Evolutionary conservation across 257 asterid genomes (phyloP).

Genomic region (Jacaranda mimosifolia): DNA sequence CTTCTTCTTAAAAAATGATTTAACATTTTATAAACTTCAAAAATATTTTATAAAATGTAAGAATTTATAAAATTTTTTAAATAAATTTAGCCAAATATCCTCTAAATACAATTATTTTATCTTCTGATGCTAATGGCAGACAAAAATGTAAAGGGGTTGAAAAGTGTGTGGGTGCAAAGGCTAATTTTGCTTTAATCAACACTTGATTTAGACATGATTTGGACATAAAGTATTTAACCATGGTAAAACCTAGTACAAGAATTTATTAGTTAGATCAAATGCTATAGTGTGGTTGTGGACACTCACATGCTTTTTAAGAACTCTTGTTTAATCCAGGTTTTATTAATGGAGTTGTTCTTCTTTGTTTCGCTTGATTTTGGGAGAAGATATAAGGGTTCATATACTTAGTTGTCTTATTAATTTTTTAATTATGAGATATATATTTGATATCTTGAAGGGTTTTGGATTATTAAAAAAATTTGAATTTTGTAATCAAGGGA

Average conservation of each 20-base stretch:
- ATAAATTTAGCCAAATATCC: too few relatives aligned
- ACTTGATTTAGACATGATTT: slow-evolving; percentile 6
- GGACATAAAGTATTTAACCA: not conserved
- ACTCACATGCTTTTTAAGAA: not conserved
- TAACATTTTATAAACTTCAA: too few relatives aligned
- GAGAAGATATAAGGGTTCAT: not conserved
- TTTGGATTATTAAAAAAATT: too few relatives aligned
- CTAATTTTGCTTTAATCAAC: slow-evolving; percentile 6
- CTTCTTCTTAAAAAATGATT: too few relatives aligned
- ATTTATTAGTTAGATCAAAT: not conserved
- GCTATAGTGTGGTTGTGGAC: not conserved
- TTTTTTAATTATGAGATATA: too few relatives aligned
- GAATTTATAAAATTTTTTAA: too few relatives aligned
- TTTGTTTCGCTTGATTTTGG: not conserved
- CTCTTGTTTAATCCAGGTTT: not conserved
- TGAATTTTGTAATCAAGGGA: too few relatives aligned
- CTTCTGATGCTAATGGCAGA: not conserved
- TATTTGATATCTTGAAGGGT: too few relatives aligned
- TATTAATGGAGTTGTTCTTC: not conserved
- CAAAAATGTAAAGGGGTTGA: not conserved
- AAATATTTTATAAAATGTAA: too few relatives aligned
- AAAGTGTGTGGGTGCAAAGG: not conserved
- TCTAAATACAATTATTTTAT: too few relatives aligned
- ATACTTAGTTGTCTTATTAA: too few relatives aligned
- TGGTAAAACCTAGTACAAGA: slow-evolving; percentile 10